Percentiles rank a stretch among this genome's conserved stretches.
These are phyloP conservation scores for Hyaloperonospora brassicae DNA, from an alignment of 352 stramenopile species.

Conservation along the genomic window DNA sequence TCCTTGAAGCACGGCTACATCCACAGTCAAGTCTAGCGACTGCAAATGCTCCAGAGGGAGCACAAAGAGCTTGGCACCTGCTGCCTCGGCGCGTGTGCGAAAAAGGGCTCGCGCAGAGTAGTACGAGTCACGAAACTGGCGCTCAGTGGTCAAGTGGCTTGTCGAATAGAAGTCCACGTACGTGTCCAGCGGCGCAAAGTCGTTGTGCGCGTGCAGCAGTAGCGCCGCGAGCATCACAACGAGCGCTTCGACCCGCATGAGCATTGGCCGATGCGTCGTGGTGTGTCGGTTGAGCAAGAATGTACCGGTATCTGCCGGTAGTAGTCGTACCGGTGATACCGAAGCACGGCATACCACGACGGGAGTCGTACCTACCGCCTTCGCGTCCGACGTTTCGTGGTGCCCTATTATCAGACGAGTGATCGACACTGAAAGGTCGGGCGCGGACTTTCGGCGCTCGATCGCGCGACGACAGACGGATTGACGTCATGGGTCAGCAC, in stretches of 20 bases:
- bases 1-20: conserved; percentile 54
- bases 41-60: conserved; percentile 36
- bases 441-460: too few relatives aligned
- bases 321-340: too few relatives aligned
- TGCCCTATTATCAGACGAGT: too few relatives aligned
- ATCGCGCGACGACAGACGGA: too few relatives aligned
- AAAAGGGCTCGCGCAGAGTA: conserved; percentile 60
- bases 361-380: too few relatives aligned
- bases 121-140: conserved; percentile 53
- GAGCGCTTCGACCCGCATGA: conserved; percentile 1
- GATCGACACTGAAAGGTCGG: too few relatives aligned
- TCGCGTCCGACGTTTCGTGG: too few relatives aligned
- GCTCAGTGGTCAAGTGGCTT: conserved; percentile 29
- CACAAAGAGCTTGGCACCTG: conserved; percentile 34
- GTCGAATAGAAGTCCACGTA: conserved; percentile 15
- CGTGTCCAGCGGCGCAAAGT: conserved; percentile 44
- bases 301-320: not conserved
- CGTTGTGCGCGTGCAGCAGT: conserved; percentile 33
- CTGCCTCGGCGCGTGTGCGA: conserved; percentile 28
- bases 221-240: conserved; percentile 25
- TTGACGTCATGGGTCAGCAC: conserved; percentile 48
- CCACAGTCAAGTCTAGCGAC: conserved; percentile 52
- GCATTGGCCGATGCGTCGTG: too few relatives aligned
- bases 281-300: too few relatives aligned
- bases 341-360: too few relatives aligned